phyloP scores from a whole-genome alignment of 352 stramenopile species.

The Thraustotheca clavata region DNA sequence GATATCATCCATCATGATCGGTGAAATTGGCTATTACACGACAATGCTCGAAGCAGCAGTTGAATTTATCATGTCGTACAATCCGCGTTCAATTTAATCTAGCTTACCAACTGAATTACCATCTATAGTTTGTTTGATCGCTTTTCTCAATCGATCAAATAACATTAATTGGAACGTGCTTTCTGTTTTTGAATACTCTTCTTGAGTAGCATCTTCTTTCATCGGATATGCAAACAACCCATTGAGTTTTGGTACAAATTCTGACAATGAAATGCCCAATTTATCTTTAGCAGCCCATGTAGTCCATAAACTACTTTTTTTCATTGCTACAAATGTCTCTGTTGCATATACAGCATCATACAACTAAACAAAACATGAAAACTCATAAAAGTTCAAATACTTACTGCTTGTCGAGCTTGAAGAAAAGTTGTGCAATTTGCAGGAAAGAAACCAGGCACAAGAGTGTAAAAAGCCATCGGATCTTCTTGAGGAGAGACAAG shows the following conservation, averaged over 20 bases:
- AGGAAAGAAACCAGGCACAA: not conserved
- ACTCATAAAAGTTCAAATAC: not conserved
- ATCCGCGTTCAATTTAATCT: slow-evolving; percentile 8
- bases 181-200: not conserved
- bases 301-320: not conserved
- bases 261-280: not conserved
- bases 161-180: not conserved
- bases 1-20: slow-evolving; percentile 63
- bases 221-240: not conserved
- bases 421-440: not conserved
- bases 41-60: slow-evolving; percentile 71
- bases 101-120: not conserved
- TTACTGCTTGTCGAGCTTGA: not conserved
- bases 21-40: slow-evolving; percentile 71
- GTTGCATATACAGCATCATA: slow-evolving; percentile 7
- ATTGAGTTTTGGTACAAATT: not conserved
- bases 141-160: not conserved
- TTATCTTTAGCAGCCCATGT: not conserved
- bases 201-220: not conserved
- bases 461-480: not conserved
- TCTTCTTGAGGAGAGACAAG: not conserved
- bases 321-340: not conserved
- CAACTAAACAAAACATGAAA: not conserved
- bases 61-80: slow-evolving; percentile 41
- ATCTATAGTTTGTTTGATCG: slow-evolving; percentile 4